Base-by-base conservation (phyloP, 768 basidiomycete genomes). In the Serpula lacrymans region DNA sequence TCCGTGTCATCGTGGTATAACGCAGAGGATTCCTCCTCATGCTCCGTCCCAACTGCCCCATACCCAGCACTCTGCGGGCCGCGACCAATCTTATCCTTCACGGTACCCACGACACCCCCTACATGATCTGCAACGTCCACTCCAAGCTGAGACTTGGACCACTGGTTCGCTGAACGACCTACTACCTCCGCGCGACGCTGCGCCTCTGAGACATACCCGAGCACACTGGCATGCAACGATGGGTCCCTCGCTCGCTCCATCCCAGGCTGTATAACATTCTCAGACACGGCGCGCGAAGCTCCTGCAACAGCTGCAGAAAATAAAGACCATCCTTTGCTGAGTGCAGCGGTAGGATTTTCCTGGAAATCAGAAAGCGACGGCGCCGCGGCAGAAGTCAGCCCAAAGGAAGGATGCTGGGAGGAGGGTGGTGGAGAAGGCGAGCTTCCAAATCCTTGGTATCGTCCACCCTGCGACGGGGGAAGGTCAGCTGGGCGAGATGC, bases 291-390 rank as follows among this genome's bases (percentile, higher is more conserved):
- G 52, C 79, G 79, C 5, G 82, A 76, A 14, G 93, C 93, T 37
- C 84, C 87, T 1, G 66, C 77, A 11, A 98, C 83, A 24, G 82
- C 92, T 1, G 87, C 76, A 21, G 90, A 86, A 57, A 99, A 84
- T n/a, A 98, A 64, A 18, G 91, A 90, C 96, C 96, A 98, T 32
- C 94, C 92, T 68, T 97, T 97, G 53, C 79, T 79, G 11, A 97
- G 63, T 0, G 95, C 94, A 7, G 78, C 81, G 26, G 84, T 62
- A 0, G 95, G 95, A 55, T 91, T 90, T 32, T 85, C 79, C 58
- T 95, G 89, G 22, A 98, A 64, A 14, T 99, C 94, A 29, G 69
- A 62, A 2, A 97, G 57, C 0, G 82, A 74, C 0, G 95, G 95
- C 9, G 84, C 82, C 24, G 84, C 77, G 8, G 82, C 78, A 21